Conservation (phyloP, 768 basidiomycete genomes). For the Strobilomyces confusus region DNA sequence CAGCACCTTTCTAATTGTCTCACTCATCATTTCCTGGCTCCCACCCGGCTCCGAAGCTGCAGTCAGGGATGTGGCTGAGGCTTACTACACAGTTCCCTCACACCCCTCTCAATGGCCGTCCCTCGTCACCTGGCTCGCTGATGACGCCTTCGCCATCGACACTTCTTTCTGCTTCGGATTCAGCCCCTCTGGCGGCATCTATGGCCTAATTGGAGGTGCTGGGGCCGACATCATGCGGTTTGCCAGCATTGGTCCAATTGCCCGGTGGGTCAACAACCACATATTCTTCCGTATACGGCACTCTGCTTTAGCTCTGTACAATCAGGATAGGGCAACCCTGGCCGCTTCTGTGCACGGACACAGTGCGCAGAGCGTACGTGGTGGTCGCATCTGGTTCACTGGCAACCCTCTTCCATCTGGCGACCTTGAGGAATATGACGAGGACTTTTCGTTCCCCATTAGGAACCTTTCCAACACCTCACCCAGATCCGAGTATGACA, state of each 20-base stretch:
- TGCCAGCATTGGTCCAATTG: slow-evolving; percentile 21
- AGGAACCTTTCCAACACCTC: accelerated
- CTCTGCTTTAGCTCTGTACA: not conserved
- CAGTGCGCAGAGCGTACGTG: not conserved
- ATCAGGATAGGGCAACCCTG: not conserved
- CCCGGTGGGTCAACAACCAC: slow-evolving; percentile 31
- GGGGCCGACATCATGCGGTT: slow-evolving; percentile 11
- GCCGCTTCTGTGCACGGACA: not conserved
- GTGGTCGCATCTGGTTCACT: not conserved
- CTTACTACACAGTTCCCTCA: not conserved
- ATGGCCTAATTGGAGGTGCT: slow-evolving; percentile 26
- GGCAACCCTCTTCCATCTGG: not conserved
- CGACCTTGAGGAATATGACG: not conserved
- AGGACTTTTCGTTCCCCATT: not conserved
- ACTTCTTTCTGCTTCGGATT: slow-evolving; percentile 29
- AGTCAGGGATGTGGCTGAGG: not conserved
- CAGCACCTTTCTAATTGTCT: not conserved
- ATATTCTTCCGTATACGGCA: slow-evolving; percentile 11
- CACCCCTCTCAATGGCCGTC: slow-evolving; percentile 30
- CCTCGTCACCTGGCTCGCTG: slow-evolving; percentile 20
- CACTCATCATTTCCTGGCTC: not conserved
- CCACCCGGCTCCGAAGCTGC: not conserved
- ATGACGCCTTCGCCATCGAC: slow-evolving; percentile 3
- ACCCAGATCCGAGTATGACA: accelerated
- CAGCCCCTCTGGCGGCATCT: slow-evolving; percentile 18